phyloP scores from a whole-genome alignment of 306 rosid species.

The Prunus padus region DNA sequence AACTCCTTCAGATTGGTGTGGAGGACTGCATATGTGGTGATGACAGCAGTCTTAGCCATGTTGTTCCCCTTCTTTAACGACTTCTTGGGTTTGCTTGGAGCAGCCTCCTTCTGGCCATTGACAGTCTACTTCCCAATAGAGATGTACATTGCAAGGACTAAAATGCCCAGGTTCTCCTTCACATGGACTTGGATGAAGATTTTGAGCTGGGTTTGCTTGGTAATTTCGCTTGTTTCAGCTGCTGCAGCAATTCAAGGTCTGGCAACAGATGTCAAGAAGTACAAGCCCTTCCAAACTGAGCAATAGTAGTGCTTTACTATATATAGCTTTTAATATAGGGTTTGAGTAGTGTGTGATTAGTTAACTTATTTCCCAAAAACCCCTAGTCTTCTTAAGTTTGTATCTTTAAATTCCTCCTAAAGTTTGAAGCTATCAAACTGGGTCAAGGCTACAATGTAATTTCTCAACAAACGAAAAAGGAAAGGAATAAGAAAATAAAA shows the following conservation, averaged over 20 bases:
- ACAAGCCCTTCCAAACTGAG: conserved; percentile 64
- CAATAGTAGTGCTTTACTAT: conserved; percentile 29
- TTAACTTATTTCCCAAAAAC: neutral
- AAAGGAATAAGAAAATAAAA: neutral
- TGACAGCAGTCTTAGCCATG: conserved; percentile 81
- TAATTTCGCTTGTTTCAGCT: conserved; percentile 73
- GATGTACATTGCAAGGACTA: conserved; percentile 84
- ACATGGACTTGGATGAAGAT: conserved; percentile 92
- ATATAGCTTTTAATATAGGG: neutral
- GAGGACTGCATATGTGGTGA: conserved; percentile 71
- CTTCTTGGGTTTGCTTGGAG: conserved; percentile 84
- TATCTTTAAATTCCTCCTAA: neutral
- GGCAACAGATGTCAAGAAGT: conserved; percentile 64
- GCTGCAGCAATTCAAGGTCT: conserved; percentile 88
- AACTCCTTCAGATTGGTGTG: conserved; percentile 76
- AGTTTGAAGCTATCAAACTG: conserved; percentile 18
- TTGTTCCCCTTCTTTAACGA: conserved; percentile 93
- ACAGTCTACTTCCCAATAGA: conserved; percentile 91
- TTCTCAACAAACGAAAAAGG: neutral
- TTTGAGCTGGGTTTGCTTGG: conserved; percentile 73
- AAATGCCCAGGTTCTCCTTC: conserved; percentile 58
- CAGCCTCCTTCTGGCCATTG: conserved; percentile 87
- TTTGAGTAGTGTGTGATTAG: conserved; percentile 4
- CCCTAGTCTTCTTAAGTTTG: neutral
- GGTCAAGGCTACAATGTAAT: neutral